These are phyloP conservation scores for Fusarium palustre DNA, from an alignment of 2,329 filamentous ascomycete species.

Conservation along the genomic window DNA sequence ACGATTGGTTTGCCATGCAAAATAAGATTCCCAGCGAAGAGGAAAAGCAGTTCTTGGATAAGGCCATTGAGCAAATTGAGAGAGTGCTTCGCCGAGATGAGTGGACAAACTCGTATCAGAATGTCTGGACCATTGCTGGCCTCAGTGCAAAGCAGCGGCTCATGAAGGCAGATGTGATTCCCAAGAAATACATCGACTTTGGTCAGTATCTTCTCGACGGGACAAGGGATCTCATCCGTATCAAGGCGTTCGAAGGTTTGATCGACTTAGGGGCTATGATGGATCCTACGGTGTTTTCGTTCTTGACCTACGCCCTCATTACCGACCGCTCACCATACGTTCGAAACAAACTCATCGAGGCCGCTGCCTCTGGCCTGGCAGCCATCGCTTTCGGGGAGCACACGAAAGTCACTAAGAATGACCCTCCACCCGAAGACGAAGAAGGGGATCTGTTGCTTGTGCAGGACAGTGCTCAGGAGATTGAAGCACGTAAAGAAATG, in stretches of 20 bases:
- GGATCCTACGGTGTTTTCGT: constrained; percentile 65
- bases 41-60: constrained; percentile 62
- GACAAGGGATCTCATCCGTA: constrained; percentile 70
- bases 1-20: constrained; percentile 59
- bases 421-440: constrained; percentile 53
- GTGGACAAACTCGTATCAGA: constrained; percentile 75
- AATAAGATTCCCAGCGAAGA: constrained; percentile 60
- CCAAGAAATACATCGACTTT: constrained; percentile 65
- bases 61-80: constrained; percentile 72
- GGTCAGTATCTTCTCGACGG: constrained; percentile 74
- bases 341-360: constrained; percentile 69
- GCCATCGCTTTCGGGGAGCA: constrained; percentile 73
- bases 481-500: constrained; percentile 70
- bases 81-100: constrained; percentile 75
- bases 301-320: constrained; percentile 69
- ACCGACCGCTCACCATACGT: constrained; percentile 74
- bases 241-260: constrained; percentile 74
- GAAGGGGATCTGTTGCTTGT: constrained; percentile 56
- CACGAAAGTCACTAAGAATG: constrained; percentile 58
- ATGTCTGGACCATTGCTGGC: constrained; percentile 72
- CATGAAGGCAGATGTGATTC: constrained; percentile 73
- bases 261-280: constrained; percentile 72
- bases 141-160: constrained; percentile 70
- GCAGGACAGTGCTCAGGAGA: constrained; percentile 59
- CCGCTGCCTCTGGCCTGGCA: constrained; percentile 70